phyloP scores from a whole-genome alignment of 2,329 filamentous ascomycete genomes.

The Ceratocystiopsis brevicomis region DNA sequence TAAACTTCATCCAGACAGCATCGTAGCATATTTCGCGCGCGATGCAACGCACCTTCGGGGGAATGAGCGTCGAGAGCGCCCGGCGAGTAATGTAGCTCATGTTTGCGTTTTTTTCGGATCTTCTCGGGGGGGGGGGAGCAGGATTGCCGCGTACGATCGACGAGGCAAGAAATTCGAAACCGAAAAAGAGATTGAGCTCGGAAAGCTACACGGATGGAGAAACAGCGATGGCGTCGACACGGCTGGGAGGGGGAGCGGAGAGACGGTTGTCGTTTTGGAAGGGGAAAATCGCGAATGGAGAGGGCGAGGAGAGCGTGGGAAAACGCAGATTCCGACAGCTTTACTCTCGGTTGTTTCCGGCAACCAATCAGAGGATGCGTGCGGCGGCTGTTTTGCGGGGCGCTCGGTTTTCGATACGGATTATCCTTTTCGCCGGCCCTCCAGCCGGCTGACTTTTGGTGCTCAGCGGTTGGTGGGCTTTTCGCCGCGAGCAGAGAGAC shows the following conservation, averaged over 20 bases:
- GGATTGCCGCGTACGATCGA: neutral
- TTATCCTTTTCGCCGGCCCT: slow-evolving; percentile 5
- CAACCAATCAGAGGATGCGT: slow-evolving; percentile 10
- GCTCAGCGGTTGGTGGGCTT: too few species aligned
- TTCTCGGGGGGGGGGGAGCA: slow-evolving; percentile 11
- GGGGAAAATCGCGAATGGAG: slow-evolving; percentile 4
- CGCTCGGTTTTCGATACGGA: slow-evolving; percentile 1
- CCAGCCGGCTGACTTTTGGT: too few species aligned
- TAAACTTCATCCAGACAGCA: too few species aligned
- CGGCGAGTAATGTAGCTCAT: slow-evolving; percentile 89
- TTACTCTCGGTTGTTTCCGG: slow-evolving; percentile 18
- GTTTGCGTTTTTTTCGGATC: slow-evolving; percentile 24
- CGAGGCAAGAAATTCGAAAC: too few species aligned
- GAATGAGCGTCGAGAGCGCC: slow-evolving; percentile 94
- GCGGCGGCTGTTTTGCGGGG: neutral
- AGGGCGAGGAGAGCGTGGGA: neutral
- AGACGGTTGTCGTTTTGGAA: neutral
- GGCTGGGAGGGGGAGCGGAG: neutral
- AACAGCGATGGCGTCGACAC: slow-evolving; percentile 1
- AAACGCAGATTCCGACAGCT: slow-evolving; percentile 9
- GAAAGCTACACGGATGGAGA: slow-evolving; percentile 2
- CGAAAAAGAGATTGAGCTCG: slow-evolving; percentile 1
- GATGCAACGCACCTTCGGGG: slow-evolving; percentile 63
- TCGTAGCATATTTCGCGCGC: neutral
- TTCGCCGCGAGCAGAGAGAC: neutral